Evolutionary conservation across 2,329 filamentous ascomycete genomes (phyloP).

Genomic region (Colletotrichum falcatum): DNA sequence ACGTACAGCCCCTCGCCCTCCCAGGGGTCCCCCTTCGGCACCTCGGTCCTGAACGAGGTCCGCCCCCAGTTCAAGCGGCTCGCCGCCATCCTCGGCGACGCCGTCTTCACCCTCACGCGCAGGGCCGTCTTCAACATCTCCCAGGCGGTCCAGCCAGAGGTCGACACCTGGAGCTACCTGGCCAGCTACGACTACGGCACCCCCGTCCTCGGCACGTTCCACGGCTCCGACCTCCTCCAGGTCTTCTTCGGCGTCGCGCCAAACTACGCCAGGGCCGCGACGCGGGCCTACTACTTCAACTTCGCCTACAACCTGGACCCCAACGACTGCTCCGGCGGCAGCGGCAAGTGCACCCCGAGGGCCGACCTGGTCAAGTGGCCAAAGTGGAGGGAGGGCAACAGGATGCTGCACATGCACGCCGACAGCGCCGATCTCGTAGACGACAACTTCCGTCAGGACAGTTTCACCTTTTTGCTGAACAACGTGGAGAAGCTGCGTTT

Average conservation of each 20-base stretch:
- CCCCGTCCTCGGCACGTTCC: constrained; percentile 73
- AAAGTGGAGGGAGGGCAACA: constrained; percentile 55
- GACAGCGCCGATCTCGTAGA: constrained; percentile 33
- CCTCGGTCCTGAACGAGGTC: constrained; percentile 66
- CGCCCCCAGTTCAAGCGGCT: constrained; percentile 75
- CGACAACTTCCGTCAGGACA: constrained; percentile 42
- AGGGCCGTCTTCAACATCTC: constrained; percentile 60
- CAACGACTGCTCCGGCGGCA: constrained; percentile 56
- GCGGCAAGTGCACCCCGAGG: constrained; percentile 41
- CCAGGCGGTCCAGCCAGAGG: constrained; percentile 53
- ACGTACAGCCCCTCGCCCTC: constrained; percentile 64
- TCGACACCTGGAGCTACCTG: constrained; percentile 71
- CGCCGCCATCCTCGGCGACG: constrained; percentile 71
- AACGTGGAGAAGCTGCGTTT: constrained; percentile 33
- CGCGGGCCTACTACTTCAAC: constrained; percentile 68
- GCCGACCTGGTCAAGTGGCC: constrained; percentile 42
- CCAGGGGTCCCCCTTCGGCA: constrained; percentile 71
- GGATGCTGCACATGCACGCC: constrained; percentile 50
- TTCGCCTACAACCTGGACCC: constrained; percentile 70
- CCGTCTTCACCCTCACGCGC: constrained; percentile 61
- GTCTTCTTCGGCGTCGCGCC: constrained; percentile 64
- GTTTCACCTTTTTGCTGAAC: constrained; percentile 39
- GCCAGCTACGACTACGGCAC: constrained; percentile 69
- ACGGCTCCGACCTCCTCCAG: constrained; percentile 68
- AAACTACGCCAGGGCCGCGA: constrained; percentile 60